phyloP scores from a whole-genome alignment of 2,329 filamentous ascomycete genomes.

The Apiospora pterosperma region DNA sequence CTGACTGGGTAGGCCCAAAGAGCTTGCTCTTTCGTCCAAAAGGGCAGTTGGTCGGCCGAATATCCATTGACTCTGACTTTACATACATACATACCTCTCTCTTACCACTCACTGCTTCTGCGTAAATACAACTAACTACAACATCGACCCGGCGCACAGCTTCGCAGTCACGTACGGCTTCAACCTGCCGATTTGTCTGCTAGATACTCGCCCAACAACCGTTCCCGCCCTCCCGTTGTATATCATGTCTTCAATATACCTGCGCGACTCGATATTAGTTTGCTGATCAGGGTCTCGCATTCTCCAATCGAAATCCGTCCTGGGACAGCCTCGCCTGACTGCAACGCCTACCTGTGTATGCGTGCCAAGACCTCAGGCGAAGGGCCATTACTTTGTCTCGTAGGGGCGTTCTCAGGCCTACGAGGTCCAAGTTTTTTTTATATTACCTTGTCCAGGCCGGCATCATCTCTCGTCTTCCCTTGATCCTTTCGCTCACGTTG shows the following conservation, averaged over 20 bases:
- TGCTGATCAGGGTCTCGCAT: slow-evolving; percentile 27
- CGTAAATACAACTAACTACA: background rate
- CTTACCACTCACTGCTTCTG: background rate
- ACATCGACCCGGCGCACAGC: background rate
- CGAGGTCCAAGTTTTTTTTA: slow-evolving; percentile 7
- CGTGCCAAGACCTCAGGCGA: slow-evolving; percentile 32
- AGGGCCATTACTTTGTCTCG: slow-evolving; percentile 8
- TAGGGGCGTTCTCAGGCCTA: slow-evolving; percentile 18
- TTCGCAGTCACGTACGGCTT: background rate
- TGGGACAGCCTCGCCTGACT: slow-evolving; percentile 25
- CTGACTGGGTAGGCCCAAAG: slow-evolving; percentile 7
- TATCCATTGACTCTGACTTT: slow-evolving; percentile 7
- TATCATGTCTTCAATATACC: slow-evolving; percentile 40
- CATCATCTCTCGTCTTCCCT: background rate
- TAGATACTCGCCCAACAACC: background rate
- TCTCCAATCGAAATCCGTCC: slow-evolving; percentile 33
- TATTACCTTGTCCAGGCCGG: background rate
- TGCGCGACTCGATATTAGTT: slow-evolving; percentile 39
- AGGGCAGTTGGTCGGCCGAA: background rate
- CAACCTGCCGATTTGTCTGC: background rate
- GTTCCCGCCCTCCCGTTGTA: slow-evolving; percentile 33
- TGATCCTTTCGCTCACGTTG: slow-evolving; percentile 20
- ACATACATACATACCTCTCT: too few species aligned
- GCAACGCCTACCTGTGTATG: slow-evolving; percentile 32
- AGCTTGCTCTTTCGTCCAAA: slow-evolving; percentile 3